A percentile compares a stretch with the other conserved stretches of the same genome.
phyloP scores from a whole-genome alignment of 306 rosid genomes.

The Citrullus mucosospermus region DNA sequence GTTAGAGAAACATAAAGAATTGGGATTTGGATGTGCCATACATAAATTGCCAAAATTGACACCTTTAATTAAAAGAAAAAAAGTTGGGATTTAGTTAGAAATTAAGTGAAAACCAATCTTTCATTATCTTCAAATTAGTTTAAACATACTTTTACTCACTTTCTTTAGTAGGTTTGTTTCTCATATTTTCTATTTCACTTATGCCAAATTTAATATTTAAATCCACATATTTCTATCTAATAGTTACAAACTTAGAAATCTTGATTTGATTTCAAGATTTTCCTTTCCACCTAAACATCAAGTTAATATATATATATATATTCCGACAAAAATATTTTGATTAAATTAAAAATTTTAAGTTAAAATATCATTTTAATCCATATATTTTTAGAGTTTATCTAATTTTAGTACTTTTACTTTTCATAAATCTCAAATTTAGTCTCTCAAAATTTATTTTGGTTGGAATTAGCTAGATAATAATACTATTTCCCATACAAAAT shows the following conservation, averaged over 20 bases:
- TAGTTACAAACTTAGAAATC: background rate
- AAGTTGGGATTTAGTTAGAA: background rate
- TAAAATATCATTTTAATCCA: too few relatives aligned
- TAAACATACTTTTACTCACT: background rate
- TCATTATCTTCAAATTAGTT: background rate
- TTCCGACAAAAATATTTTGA: too few relatives aligned
- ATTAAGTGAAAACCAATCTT: background rate
- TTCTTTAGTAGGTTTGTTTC: background rate
- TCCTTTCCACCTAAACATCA: too few relatives aligned
- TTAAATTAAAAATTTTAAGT: too few relatives aligned
- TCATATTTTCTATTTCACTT: background rate
- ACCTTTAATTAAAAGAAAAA: background rate
- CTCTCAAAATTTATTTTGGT: too few relatives aligned
- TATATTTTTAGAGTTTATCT: too few relatives aligned
- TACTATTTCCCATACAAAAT: too few relatives aligned
- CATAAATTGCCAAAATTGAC: background rate
- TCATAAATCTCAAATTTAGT: too few relatives aligned
- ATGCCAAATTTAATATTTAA: background rate
- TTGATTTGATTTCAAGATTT: background rate
- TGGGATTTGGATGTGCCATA: background rate
- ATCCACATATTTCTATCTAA: background rate
- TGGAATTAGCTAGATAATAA: too few relatives aligned
- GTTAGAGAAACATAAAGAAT: background rate
- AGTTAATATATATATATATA: too few relatives aligned
- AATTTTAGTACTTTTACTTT: too few relatives aligned